Base-by-base conservation (phyloP, 345 rosid genomes). In the Populus ilicifolia region DNA sequence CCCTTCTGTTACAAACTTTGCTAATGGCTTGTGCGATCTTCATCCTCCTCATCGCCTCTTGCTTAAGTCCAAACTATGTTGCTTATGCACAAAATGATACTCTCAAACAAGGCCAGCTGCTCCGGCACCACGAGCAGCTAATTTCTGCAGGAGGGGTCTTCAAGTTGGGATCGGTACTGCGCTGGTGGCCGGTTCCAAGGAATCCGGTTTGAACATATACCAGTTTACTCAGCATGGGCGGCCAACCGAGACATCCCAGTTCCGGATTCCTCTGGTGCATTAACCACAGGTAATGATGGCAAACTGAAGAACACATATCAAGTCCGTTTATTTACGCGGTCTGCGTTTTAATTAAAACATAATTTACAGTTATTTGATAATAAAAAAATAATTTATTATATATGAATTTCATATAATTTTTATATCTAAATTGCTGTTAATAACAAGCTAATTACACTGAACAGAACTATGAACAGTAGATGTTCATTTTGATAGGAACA, bases 41-140 rank as follows among this genome's bases (percentile, higher is more conserved):
- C 35, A 33, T 74, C 25, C 11, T 73, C 38, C 14, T 74, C 44
- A 0, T 74, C 25, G 25, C 46, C 18, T 43, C 30, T 5, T n/a
- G 64, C 23, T 59, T 50, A 16, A 69, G 25, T 8, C 12, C 43
- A 33, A 61, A 6, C 30, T n/a, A 5, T 43, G 67, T 44, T 56
- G 59, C 77, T 67, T 75, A 59, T 50, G 80, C 82, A 56, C 78
- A 81, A 70, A 73, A 79, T 5, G 77, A 73, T 38, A 82, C 72
- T 18, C 76, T 89, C 67, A 82, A 73, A 77, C 89, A 84, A 21
- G 91, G 90, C 17, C 86, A 87, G 66, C 86, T 69, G 81, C 88
- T 91, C 65, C 85, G 81, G 36, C 89, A 89, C 43, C 86, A 89
- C 90, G 93, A 91, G 82, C 89, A 87, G 74, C 82, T 91, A 52